Conservation (phyloP, 805 yeast species). For the Ogataea philodendri region DNA sequence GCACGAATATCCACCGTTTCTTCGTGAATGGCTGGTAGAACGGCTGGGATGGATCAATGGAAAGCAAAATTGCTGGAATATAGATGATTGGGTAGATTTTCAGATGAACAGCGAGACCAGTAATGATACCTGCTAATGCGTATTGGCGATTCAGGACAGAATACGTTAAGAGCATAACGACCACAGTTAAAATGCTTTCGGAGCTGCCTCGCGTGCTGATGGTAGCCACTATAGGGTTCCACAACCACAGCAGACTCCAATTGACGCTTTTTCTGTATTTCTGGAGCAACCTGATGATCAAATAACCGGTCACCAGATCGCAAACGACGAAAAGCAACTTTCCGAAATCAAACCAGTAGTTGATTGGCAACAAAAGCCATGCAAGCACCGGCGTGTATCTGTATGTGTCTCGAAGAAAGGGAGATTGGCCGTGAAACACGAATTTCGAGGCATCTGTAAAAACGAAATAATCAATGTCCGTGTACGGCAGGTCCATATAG, state of each 20-base stretch:
- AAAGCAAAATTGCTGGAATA: slow-evolving; percentile 62
- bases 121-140: slow-evolving; percentile 43
- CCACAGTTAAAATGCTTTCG: slow-evolving; percentile 81
- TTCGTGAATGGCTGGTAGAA: slow-evolving; percentile 40
- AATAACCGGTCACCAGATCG: slow-evolving; percentile 76
- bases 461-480: slow-evolving; percentile 92
- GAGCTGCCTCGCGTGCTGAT: slow-evolving; percentile 93
- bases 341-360: slow-evolving; percentile 63
- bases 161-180: slow-evolving; percentile 61
- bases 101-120: slow-evolving; percentile 84
- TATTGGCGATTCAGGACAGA: slow-evolving; percentile 37
- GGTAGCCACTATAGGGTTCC: slow-evolving; percentile 93
- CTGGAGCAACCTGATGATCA: slow-evolving; percentile 46
- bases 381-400: slow-evolving; percentile 90
- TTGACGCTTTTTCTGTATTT: slow-evolving; percentile 10
- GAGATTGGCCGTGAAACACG: slow-evolving; percentile 58
- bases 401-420: slow-evolving; percentile 83
- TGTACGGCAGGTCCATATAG: slow-evolving; percentile 74
- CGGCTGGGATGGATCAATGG: slow-evolving; percentile 31
- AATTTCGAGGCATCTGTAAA: slow-evolving; percentile 88
- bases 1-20: slow-evolving; percentile 41
- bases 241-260: slow-evolving; percentile 60
- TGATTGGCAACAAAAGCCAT: slow-evolving; percentile 76
- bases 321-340: slow-evolving; percentile 73
- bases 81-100: slow-evolving; percentile 92